Evolutionary conservation across 768 basidiomycete species (phyloP).

Genomic region (Rhodotorula graminis): DNA sequence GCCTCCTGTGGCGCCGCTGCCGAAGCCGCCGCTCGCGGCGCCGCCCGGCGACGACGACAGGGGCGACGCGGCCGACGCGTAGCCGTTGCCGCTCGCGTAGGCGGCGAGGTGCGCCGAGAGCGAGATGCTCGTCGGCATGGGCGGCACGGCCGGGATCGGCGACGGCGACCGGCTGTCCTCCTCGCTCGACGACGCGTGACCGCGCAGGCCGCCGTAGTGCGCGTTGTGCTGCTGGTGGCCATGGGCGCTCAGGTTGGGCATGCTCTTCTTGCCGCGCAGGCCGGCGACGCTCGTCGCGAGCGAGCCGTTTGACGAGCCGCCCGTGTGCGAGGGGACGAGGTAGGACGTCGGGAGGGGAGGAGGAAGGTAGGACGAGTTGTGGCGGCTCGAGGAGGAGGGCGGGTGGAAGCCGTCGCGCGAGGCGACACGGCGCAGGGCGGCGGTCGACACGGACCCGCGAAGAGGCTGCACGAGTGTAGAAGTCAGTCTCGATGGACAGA

Average conservation of each 20-base stretch:
- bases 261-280: conserved; percentile 90
- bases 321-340: conserved; percentile 40
- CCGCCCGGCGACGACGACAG: not conserved
- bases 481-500: too few species aligned
- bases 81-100: not conserved
- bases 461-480: not conserved
- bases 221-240: not conserved
- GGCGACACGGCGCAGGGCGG: conserved; percentile 1
- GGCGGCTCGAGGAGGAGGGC: conserved; percentile 42
- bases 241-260: conserved; percentile 74
- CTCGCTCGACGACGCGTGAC: not conserved
- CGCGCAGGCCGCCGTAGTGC: not conserved
- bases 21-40: not conserved
- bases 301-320: conserved; percentile 45
- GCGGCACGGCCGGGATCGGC: conserved; percentile 5
- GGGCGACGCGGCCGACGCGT: not conserved
- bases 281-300: conserved; percentile 45
- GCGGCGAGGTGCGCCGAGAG: conserved; percentile 13
- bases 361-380: conserved; percentile 40
- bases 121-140: not conserved
- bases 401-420: conserved; percentile 46
- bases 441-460: conserved; percentile 13
- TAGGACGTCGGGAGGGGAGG: conserved; percentile 48
- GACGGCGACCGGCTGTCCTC: not conserved
- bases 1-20: not conserved